Evolutionary conservation across 495 filamentous ascomycete genomes (phyloP), one percentile per base, ranked within the genome.

Genomic region (Achaetomiella virescens): DNA sequence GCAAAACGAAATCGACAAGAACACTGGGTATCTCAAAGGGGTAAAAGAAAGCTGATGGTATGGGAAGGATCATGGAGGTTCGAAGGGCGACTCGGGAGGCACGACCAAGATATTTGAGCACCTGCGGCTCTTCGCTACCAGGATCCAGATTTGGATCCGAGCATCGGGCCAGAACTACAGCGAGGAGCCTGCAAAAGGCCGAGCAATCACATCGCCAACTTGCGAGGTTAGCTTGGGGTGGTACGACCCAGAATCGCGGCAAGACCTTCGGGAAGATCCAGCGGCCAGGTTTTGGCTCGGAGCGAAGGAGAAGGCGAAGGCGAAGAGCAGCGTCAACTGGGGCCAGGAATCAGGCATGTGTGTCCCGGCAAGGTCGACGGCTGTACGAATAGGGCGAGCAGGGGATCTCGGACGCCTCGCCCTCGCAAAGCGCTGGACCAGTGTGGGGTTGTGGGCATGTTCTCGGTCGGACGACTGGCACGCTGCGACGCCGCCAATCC

Each of bases 131-230:
- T 54, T 33, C 52, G 59, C 31, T 47, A 51, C 59, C 52, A 45
- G 57, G 64, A 61, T 58, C 64, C 61, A 64, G 57, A 18, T 51
- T 56, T 9, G 24, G 22, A 58, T 49, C 65, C 66, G 62, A 67
- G 31, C 15, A 45, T 40, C 43, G 57, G 59, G 52, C 46, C 55
- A 52, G 42, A 49, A 21, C 48, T 25, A 48, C 42, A 46, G 53
- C 18, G 29, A 48, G 17, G 31, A 38, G n/a, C 20, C 40, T 22
- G 6, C 14, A 22, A 14, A n/a, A 27, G 10, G 25, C n/a, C 20
- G 35, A 25, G 38, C 24, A 35, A 40, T 53, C 46, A 31, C 37
- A 45, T 54, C 46, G 37, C 43, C 24, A 41, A 49, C 17, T 33
- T 21, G 55, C 38, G 52, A 50, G 21, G 31, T n/a, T 21, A 20